Percentiles rank a stretch among this genome's conserved stretches.
phyloP scores from a whole-genome alignment of 768 basidiomycete species.

The Chalciporus chontae region DNA sequence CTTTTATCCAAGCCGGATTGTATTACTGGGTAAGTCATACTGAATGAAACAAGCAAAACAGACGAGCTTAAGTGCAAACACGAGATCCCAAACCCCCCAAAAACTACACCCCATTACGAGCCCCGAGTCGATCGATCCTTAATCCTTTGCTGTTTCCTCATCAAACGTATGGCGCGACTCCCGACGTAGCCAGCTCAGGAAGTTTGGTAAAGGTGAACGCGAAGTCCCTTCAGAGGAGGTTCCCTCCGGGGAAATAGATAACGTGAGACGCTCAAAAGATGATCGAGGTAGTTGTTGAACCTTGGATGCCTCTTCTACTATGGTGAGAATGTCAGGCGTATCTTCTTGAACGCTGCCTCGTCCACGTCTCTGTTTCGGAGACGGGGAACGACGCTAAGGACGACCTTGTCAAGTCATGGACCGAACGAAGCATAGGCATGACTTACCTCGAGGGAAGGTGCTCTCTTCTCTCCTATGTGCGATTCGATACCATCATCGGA shows the following conservation, averaged over 20 bases:
- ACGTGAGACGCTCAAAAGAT: neutral
- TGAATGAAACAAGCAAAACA: too few relatives aligned
- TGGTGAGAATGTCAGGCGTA: slow-evolving; percentile 3
- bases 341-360: neutral
- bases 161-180: neutral
- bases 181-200: slow-evolving; percentile 3
- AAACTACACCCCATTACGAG: too few relatives aligned
- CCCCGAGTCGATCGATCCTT: too few relatives aligned
- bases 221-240: neutral
- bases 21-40: too few relatives aligned
- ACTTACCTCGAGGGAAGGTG: neutral
- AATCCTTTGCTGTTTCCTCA: neutral
- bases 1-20: too few relatives aligned
- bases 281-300: neutral
- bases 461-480: neutral
- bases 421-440: too few relatives aligned
- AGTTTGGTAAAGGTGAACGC: neutral
- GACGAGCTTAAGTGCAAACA: too few relatives aligned
- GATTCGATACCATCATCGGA: neutral
- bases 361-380: neutral
- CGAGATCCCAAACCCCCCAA: too few relatives aligned
- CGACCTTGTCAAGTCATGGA: neutral
- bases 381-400: neutral
- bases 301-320: slow-evolving; percentile 8
- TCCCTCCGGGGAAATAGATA: neutral